Evolutionary conservation across 2,329 filamentous ascomycete species (phyloP), one percentile per base, ranked within the genome.

Genomic region (Fusarium humuli): DNA sequence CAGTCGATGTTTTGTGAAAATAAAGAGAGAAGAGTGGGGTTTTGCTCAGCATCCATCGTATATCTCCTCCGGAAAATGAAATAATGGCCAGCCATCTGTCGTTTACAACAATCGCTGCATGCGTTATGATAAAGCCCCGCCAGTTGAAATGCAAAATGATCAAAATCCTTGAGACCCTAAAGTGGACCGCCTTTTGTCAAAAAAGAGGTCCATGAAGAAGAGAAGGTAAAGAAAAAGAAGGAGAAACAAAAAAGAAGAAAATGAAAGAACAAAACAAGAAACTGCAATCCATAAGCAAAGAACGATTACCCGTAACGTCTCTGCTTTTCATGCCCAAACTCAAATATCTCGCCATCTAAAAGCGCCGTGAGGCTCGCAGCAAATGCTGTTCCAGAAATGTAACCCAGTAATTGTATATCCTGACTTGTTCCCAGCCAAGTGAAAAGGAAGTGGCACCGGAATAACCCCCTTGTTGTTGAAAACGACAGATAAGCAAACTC

Each of bases 321-420:
- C 49, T 27, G 30, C 52, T 50, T 41, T 46, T 55, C 37, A 56
- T 49, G 42, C 65, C 34, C 46, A 53, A 57, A 32, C 67, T 52
- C 27, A 29, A 58, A 66, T 63, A 37, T 32, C 20, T 56, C 55
- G 45, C 46, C 69, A 44, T 66, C 57, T 52, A 73, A 65, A 65
- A 60, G 41, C 56, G 76, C 76, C 76, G 76, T 50, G 76, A 73
- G 74, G 76, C 76, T 67, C 58, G 71, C 73, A 68, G 66, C 62
- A 57, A 64, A 62, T 62, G 65, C 67, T 70, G 58, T 70, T 50
- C 59, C 61, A 73, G 72, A 72, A 53, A 71, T 76, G 61, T 74
- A 76, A 69, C 54, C 63, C 59, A 57, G 46, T 70, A 53, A 48
- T 57, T 61, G 49, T 65, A 45, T 61, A 65, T 57, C 54, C 49